Conservation (phyloP, 176 grass and related monocot species). For the Triticum timopheevii region DNA sequence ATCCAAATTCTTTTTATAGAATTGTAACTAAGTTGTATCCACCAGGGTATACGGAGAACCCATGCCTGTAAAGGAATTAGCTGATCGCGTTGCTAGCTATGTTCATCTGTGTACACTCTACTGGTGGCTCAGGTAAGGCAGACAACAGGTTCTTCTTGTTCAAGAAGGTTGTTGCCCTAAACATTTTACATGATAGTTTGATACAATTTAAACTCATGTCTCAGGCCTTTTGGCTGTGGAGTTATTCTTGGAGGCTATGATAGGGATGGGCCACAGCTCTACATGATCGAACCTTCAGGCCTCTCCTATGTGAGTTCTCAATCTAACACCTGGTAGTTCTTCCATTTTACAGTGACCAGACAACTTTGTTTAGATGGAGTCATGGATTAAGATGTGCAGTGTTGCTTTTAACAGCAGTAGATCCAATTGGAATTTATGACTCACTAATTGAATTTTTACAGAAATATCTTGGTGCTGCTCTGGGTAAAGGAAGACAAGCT, state of each 20-base stretch:
- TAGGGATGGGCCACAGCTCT: conserved; percentile 83
- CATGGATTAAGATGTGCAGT: background rate
- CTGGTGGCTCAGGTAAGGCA: conserved; percentile 74
- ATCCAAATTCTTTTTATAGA: background rate
- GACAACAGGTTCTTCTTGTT: background rate
- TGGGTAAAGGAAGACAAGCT: conserved; percentile 81
- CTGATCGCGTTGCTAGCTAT: conserved; percentile 82
- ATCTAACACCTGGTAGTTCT: background rate
- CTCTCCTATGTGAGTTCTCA: conserved; percentile 63
- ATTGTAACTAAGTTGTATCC: background rate
- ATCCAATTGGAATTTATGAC: conserved; percentile 9
- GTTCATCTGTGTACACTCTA: conserved; percentile 89
- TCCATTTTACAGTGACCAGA: background rate
- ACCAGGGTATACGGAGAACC: conserved; percentile 67
- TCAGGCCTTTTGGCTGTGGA: conserved; percentile 83
- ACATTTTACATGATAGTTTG: background rate
- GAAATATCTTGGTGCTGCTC: conserved; percentile 83
- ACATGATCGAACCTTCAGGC: conserved; percentile 81
- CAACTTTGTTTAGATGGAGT: background rate
- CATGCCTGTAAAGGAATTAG: conserved; percentile 81
- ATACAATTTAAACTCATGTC: conserved; percentile 29
- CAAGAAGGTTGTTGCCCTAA: conserved; percentile 7
- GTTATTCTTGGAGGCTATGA: conserved; percentile 91
- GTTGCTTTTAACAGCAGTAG: background rate
- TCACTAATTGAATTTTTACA: conserved; percentile 35